Base-by-base conservation (phyloP, 176 grass and related monocot genomes). In the Aegilops sharonensis region DNA sequence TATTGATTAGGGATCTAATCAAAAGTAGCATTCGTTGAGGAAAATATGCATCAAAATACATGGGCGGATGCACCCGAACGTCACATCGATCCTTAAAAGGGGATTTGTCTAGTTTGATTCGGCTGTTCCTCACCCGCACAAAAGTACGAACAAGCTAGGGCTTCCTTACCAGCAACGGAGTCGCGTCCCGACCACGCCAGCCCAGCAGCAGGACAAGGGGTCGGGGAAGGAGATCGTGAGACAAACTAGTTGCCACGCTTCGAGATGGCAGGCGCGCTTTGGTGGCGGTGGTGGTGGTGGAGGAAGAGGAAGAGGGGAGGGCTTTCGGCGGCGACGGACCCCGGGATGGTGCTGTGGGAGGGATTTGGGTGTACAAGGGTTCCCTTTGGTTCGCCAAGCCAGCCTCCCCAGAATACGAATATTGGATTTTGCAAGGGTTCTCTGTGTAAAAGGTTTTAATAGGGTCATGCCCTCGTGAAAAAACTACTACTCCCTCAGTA, bases 101-200 rank as follows among this genome's bases (percentile, higher is more conserved):
- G 15, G 47, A 77, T 77, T 31, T 75, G 13, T 30, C 72, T 30
- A 11, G 18, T 29, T 31, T 52, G 27, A 56, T 77, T 77, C 29
- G 17, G 29, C 9, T 77, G 74, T 9, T 77, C 29, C 72, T 76
- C 45, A 10, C 43, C 72, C 43, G 43, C 48, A 57, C 47, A 57
- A 12, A 76, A 34, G 52, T 32, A 48, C 74, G 74, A 77, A 56
- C 17, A 77, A 77, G 74, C 74, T 77, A 77, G 74, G 74, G 47
- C 47, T 77, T 56, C 74, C 27, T 77, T 50, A 77, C 47, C 27
- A 34, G 47, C 27, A 56, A 11, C 54, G 47, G 74, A 56, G 56
- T 77, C 74, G 48, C 47, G 47, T 34, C 29, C 74, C 9, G 74
- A 7, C 74, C 45, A 77, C 27, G 29, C 47, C 50, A 56, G 17